These are phyloP conservation scores for Debaryomycetaceae sp. DNA, from an alignment of 1,139 yeast genomes.

Conservation along the genomic window DNA sequence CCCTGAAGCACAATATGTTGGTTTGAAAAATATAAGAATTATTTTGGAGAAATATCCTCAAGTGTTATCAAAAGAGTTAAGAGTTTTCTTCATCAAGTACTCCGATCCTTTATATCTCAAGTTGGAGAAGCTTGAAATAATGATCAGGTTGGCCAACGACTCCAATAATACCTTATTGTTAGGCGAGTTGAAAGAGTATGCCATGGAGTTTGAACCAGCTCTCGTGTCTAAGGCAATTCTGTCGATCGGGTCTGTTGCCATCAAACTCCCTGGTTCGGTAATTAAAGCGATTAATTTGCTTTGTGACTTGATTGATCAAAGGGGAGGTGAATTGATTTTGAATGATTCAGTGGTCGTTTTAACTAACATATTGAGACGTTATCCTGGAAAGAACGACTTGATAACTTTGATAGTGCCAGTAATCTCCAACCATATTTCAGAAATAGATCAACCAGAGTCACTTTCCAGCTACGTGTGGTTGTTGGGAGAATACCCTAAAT, in stretches of 20 bases:
- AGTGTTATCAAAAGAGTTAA: conserved; percentile 71
- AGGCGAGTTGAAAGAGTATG: conserved; percentile 86
- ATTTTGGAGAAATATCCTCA: conserved; percentile 86
- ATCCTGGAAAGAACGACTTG: conserved; percentile 58
- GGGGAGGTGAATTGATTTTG: conserved; percentile 69
- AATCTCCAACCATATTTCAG: conserved; percentile 57
- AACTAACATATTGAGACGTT: conserved; percentile 76
- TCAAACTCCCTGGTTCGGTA: conserved; percentile 62
- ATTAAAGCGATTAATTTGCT: conserved; percentile 74
- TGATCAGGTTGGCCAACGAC: conserved; percentile 78
- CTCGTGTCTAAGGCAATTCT: conserved; percentile 78
- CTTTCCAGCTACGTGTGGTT: conserved; percentile 83
- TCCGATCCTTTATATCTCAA: conserved; percentile 93
- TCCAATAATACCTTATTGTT: conserved; percentile 66
- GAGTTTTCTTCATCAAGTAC: conserved; percentile 91
- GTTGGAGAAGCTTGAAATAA: conserved; percentile 86
- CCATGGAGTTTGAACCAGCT: conserved; percentile 91
- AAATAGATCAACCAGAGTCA: conserved; percentile 60
- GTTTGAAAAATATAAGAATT: conserved; percentile 86
- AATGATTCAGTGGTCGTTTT: conserved; percentile 79
- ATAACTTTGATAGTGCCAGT: conserved; percentile 70
- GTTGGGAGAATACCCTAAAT: conserved; percentile 81
- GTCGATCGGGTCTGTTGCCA: conserved; percentile 88
- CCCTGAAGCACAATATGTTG: conserved; percentile 95
- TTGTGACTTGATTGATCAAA: conserved; percentile 70